These are phyloP conservation scores for Borealophlyctis nickersoniae DNA, from an alignment of 192 early-diverging fungal species.

Conservation along the genomic window DNA sequence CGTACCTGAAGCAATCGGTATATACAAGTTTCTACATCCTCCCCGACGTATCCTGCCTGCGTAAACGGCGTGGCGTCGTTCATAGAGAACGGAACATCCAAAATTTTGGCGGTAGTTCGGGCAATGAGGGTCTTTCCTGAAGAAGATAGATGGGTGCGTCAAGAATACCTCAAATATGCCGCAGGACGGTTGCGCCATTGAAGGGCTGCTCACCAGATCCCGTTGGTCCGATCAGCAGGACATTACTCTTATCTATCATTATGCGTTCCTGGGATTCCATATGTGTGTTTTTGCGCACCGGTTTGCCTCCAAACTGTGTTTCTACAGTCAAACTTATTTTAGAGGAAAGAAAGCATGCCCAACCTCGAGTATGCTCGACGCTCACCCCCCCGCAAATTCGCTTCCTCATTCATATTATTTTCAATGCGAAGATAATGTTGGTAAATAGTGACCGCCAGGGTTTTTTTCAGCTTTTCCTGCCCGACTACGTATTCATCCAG, in stretches of 20 bases:
- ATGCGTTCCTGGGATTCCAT: constrained; percentile 28
- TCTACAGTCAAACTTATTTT: neutral
- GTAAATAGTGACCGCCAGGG: constrained; percentile 78
- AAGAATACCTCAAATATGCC: neutral
- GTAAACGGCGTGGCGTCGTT: constrained; percentile 91
- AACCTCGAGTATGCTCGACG: too few species aligned
- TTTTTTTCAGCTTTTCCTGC: constrained; percentile 79
- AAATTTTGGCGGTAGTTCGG: constrained; percentile 74
- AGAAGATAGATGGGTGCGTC: neutral
- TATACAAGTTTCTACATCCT: constrained; percentile 86
- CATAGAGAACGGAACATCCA: constrained; percentile 85
- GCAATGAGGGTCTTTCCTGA: constrained; percentile 74
- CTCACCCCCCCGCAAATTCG: too few species aligned
- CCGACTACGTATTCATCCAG: constrained; percentile 86
- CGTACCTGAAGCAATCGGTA: constrained; percentile 76
- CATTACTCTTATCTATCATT: constrained; percentile 85
- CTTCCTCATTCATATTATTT: constrained; percentile 61
- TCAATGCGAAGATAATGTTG: constrained; percentile 79
- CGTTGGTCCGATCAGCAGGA: constrained; percentile 80
- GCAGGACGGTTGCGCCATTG: neutral
- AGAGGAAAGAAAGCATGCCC: too few species aligned
- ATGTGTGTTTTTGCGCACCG: neutral
- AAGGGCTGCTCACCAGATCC: constrained; percentile 58
- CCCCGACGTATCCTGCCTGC: constrained; percentile 87
- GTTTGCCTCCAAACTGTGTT: neutral